phyloP scores from a whole-genome alignment of 805 yeast species.

The Nakazawaea ishiwadae region DNA sequence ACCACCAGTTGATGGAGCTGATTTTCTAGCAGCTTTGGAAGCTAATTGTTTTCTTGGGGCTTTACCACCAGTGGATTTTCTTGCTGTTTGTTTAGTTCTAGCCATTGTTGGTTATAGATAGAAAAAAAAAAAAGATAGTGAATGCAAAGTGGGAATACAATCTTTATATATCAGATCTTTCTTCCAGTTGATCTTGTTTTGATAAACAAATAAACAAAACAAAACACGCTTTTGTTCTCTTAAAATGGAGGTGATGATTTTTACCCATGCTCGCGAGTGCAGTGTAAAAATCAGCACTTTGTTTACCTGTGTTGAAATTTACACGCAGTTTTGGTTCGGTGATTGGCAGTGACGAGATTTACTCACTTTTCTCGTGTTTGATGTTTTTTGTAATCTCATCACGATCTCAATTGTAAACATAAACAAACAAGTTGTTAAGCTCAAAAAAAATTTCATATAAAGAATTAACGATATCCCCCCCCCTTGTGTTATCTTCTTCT shows the following conservation, averaged over 20 bases:
- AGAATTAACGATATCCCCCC: slow-evolving; percentile 2
- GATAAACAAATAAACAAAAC: background rate
- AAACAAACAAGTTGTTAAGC: background rate
- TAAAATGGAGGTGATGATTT: background rate
- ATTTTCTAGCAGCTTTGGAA: slow-evolving; percentile 89
- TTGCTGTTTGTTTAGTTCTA: slow-evolving; percentile 91
- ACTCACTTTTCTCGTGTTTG: background rate
- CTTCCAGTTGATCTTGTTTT: background rate
- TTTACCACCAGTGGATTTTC: slow-evolving; percentile 94
- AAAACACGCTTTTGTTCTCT: background rate
- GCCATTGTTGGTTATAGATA: slow-evolving; percentile 49
- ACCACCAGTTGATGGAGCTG: slow-evolving; percentile 91
- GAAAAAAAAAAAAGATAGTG: slow-evolving; percentile 1
- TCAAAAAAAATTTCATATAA: slow-evolving; percentile 6
- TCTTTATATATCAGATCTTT: background rate
- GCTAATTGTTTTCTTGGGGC: slow-evolving; percentile 94
- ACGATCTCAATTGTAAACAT: background rate
- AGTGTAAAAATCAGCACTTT: background rate
- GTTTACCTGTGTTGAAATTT: background rate
- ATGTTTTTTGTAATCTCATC: background rate
- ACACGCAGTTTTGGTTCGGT: background rate
- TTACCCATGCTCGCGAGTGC: background rate
- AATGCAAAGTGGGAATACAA: background rate
- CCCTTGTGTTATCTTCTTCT: slow-evolving; percentile 1
- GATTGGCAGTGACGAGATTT: background rate